Base-by-base conservation (phyloP, 208 protist genomes). In the Crithidia bombi region DNA sequence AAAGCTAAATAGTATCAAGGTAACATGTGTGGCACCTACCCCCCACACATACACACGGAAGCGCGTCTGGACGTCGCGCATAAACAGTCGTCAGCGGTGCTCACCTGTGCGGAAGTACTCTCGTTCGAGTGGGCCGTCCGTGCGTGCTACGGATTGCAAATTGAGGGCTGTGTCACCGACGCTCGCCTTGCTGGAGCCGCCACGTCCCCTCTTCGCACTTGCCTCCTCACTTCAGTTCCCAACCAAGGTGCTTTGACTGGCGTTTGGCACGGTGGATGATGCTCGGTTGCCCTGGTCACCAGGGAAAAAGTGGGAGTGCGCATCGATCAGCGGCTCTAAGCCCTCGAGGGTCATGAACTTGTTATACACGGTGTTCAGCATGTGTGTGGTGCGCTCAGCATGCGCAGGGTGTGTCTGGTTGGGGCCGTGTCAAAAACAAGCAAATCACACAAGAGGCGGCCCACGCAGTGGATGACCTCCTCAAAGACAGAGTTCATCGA, bases 341-440 rank as follows among this genome's bases (percentile, higher is more conserved):
- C 84, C 85, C 50, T 92, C 72, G 11, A 93, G 44, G 3, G 43
- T 63, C 28, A 75, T 51, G 7, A 96, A 35, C 33, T 79, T 69
- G 12, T 91, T 83, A 14, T 94, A 78, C 2, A 80, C 79, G 2
- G 62, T 62, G 55, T 85, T 78, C 14, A 94, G 38, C 3, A 75
- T 93, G 25, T 84, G 75, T n/a, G n/a, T 11, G 97, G 97, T 23
- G 99, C 89, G 5, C 86, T 81, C 12, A 99, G 78, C 33, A 99
- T 79, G 12, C 97, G 87, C 25, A 99, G 83, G 9, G 98, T 99
- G 75, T 99, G 98, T 25, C 99, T 98, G 2, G 98, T 99, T 38
- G 99, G 99, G 6, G 99, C 98, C 25, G 98, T 99, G 82, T 99
- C 98, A 78, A 99, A 99, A 19, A 99, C 89, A 32, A 99, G 91